Evolutionary conservation across 2,329 filamentous ascomycete species (phyloP).

Genomic region (Aquanectria penicillioides): DNA sequence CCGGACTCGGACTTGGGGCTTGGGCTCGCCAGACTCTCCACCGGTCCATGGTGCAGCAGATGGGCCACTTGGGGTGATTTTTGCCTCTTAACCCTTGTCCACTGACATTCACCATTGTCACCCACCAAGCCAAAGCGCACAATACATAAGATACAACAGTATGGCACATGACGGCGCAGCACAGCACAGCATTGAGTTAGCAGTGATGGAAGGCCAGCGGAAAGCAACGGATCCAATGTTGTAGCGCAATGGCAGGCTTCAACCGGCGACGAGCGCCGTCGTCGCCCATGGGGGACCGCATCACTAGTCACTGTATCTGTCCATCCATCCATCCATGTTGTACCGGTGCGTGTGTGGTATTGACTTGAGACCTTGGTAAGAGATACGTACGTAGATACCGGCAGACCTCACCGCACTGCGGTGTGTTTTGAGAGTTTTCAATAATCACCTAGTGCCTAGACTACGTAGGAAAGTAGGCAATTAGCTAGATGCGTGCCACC

Average conservation of each 20-base stretch:
- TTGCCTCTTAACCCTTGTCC: slow-evolving; percentile 8
- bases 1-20: slow-evolving; percentile 3
- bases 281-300: neutral
- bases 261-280: neutral
- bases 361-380: too few species aligned
- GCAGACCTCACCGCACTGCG: too few species aligned
- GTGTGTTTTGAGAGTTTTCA: too few species aligned
- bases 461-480: too few species aligned
- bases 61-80: too few species aligned
- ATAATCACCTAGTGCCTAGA: too few species aligned
- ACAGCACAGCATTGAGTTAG: neutral
- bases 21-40: too few species aligned
- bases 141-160: neutral
- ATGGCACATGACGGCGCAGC: neutral
- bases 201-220: neutral
- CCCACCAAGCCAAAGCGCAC: neutral
- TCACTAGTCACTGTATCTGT: too few species aligned
- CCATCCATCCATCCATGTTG: too few species aligned
- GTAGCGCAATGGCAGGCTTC: neutral
- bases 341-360: too few species aligned
- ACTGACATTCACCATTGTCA: slow-evolving; percentile 12
- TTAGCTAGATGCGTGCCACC: too few species aligned
- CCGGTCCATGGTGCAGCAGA: neutral
- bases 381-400: too few species aligned
- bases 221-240: neutral